phyloP scores from a whole-genome alignment of 129 eudicot genomes.

The Artemisia tridentata region DNA sequence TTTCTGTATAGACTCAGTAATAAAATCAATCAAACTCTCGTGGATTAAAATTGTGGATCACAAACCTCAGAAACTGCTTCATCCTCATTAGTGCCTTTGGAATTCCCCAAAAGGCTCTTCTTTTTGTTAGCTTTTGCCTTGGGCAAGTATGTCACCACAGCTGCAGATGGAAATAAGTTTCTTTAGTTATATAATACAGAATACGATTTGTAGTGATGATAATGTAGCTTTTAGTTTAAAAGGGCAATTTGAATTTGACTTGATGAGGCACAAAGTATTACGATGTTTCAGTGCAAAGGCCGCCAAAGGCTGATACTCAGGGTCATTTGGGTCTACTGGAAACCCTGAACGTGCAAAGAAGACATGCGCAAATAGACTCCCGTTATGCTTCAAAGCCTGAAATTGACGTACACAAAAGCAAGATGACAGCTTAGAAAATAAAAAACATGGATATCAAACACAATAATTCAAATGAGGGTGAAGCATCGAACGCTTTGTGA shows the following conservation, averaged over 20 bases:
- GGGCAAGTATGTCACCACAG: constrained; percentile 73
- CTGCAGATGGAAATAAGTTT: constrained; percentile 32
- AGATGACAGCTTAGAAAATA: background rate
- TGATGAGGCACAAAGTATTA: constrained; percentile 35
- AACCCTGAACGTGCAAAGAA: constrained; percentile 95
- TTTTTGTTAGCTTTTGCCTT: constrained; percentile 81
- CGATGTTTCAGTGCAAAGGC: constrained; percentile 78
- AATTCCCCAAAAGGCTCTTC: constrained; percentile 65
- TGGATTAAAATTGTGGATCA: background rate
- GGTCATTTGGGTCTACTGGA: constrained; percentile 82
- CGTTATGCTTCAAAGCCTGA: constrained; percentile 86
- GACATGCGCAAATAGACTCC: constrained; percentile 82
- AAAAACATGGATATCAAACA: background rate
- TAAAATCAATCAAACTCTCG: background rate
- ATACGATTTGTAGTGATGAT: background rate
- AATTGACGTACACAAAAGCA: constrained; percentile 1
- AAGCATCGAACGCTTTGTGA: background rate
- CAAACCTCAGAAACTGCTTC: constrained; percentile 51
- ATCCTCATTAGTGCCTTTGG: constrained; percentile 41
- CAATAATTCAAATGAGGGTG: background rate
- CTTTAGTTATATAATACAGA: constrained; percentile 3
- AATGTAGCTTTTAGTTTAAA: background rate
- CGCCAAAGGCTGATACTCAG: constrained; percentile 76
- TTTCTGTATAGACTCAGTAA: background rate
- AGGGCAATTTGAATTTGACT: background rate